A percentile compares a stretch with the other conserved stretches of the same genome.
Conservation (phyloP, 2,329 filamentous ascomycete species). For the Didymellaceae sp. region DNA sequence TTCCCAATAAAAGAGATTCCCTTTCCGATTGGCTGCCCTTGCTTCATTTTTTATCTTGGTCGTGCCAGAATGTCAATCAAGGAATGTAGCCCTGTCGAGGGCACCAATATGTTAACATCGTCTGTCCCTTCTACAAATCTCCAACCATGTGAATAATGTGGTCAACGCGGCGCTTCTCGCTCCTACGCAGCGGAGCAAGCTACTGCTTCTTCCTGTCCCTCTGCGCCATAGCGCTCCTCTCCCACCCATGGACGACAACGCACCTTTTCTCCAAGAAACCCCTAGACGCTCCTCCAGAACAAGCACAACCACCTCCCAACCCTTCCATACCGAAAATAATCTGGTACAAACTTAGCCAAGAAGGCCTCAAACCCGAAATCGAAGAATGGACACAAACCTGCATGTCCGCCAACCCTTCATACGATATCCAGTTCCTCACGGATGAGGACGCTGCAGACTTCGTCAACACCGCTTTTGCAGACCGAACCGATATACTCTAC, state of each 20-base stretch:
- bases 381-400: conserved; percentile 43
- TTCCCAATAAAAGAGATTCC: no score
- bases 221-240: background rate
- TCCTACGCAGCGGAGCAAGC: background rate
- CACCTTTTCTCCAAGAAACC: background rate
- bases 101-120: background rate
- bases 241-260: background rate
- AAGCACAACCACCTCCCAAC: background rate
- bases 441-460: conserved; percentile 24
- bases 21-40: no score
- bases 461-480: background rate
- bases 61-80: background rate
- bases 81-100: background rate
- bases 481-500: background rate
- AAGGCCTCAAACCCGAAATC: conserved; percentile 41
- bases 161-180: background rate
- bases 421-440: conserved; percentile 40
- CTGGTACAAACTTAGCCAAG: conserved; percentile 52
- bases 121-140: background rate
- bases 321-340: conserved; percentile 39
- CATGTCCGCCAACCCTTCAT: conserved; percentile 36
- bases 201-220: background rate
- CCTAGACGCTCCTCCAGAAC: background rate
- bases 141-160: background rate
- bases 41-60: no score